Percentiles rank a stretch among this genome's conserved stretches.
These are phyloP conservation scores for Trichomonas gallinae DNA, from an alignment of 208 protist genomes.

Conservation along the genomic window DNA sequence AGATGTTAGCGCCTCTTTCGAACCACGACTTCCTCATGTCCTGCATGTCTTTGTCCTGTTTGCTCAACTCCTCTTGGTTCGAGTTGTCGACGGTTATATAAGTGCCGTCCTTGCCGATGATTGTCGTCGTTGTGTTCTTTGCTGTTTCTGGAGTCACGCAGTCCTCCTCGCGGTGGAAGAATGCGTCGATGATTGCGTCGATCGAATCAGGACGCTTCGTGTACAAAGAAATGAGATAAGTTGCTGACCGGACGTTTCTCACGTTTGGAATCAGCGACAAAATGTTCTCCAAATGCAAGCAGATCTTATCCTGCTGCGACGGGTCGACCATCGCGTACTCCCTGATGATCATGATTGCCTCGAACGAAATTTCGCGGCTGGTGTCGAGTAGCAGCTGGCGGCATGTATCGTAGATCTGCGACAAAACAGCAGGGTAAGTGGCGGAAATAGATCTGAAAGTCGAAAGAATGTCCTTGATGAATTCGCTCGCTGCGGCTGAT, in stretches of 20 bases:
- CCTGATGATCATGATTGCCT: neutral
- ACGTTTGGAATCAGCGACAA: neutral
- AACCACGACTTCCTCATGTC: neutral
- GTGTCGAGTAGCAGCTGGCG: neutral
- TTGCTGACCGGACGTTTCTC: neutral
- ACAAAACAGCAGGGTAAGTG: neutral
- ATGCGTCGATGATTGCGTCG: neutral
- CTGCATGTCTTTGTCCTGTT: neutral
- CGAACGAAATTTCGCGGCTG: neutral
- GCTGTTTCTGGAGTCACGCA: neutral
- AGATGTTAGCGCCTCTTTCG: neutral
- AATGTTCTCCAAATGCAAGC: neutral
- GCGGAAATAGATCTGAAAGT: neutral
- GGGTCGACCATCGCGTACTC: neutral
- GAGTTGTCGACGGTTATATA: neutral
- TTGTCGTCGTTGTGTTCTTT: neutral
- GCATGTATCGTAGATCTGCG: neutral
- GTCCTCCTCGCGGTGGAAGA: neutral
- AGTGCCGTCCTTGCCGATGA: neutral
- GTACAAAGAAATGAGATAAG: neutral
- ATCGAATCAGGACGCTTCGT: neutral
- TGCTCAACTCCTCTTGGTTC: too few species aligned
- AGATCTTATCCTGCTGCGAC: neutral
- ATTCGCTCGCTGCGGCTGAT: neutral
- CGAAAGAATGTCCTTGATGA: neutral